A percentile compares a stretch with the other conserved stretches of the same genome.
Conservation (phyloP, 805 yeast genomes). For the Wickerhamomyces pijperi region DNA sequence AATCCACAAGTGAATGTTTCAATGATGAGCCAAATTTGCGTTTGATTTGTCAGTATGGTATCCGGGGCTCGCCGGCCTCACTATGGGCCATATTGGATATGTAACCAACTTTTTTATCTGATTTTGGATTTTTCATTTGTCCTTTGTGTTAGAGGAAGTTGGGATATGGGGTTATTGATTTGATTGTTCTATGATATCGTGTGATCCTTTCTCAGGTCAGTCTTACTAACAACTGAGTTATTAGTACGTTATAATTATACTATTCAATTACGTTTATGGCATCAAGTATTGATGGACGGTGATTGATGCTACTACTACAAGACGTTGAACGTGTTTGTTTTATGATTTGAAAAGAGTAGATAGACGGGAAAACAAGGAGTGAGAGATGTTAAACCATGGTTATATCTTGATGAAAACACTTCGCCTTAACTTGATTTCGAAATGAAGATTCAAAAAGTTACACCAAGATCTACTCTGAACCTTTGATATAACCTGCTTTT, state of each 20-base stretch:
- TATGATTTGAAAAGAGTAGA: no score
- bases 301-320: no score
- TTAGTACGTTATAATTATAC: no score
- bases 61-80: conserved; percentile 1
- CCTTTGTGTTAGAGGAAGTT: no score
- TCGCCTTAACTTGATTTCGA: conserved; percentile 21
- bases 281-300: no score
- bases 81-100: conserved; percentile 21
- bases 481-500: not conserved
- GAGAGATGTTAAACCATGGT: not conserved
- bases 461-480: conserved; percentile 34
- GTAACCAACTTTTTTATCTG: conserved; percentile 22
- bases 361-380: no score
- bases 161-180: not conserved
- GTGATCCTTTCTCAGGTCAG: no score
- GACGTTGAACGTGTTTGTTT: no score
- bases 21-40: conserved; percentile 31
- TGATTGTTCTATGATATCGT: no score
- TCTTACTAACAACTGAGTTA: no score
- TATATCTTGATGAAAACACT: conserved; percentile 26
- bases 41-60: conserved; percentile 22
- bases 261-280: no score
- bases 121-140: not conserved
- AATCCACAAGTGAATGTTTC: no score
- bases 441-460: conserved; percentile 25